Evolutionary conservation across 495 filamentous ascomycete species (phyloP).

Genomic region (Apiosordaria backusii): DNA sequence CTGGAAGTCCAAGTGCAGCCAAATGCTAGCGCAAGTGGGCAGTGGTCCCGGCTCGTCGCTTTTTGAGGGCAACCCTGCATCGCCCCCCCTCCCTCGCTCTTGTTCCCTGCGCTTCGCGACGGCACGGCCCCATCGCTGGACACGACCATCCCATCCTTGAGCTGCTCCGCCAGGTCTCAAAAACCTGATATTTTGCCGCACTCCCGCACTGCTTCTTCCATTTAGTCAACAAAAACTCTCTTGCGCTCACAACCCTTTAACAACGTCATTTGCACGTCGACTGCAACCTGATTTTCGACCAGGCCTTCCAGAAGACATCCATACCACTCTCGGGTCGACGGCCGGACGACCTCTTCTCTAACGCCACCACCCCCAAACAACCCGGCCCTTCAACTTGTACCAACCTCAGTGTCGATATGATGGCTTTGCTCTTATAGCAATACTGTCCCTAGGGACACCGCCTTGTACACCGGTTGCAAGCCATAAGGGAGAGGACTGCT

Average conservation of each 20-base stretch:
- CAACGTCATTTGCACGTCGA: conserved; percentile 17
- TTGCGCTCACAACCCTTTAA: neutral
- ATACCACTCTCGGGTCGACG: conserved; percentile 14
- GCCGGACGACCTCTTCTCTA: conserved; percentile 19
- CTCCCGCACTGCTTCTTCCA: conserved; percentile 14
- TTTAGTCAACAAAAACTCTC: neutral
- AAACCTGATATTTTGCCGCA: conserved; percentile 34
- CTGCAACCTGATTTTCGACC: neutral
- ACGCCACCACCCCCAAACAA: conserved; percentile 23
- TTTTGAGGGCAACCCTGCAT: conserved; percentile 3
- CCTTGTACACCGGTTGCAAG: conserved; percentile 30
- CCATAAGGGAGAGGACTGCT: conserved; percentile 23
- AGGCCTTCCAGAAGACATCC: conserved; percentile 5
- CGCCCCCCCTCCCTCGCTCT: conserved; percentile 5
- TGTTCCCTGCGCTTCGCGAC: conserved; percentile 9
- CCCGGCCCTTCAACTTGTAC: conserved; percentile 17
- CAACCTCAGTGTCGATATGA: conserved; percentile 23
- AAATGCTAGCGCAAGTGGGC: neutral
- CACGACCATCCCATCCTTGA: conserved; percentile 19
- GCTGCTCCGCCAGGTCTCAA: conserved; percentile 22
- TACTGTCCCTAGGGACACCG: conserved; percentile 55
- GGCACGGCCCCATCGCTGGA: conserved; percentile 10
- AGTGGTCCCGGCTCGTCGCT: conserved; percentile 1
- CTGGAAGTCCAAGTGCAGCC: too few relatives aligned
- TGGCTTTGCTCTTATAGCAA: conserved; percentile 54